Conservation (phyloP, 2,329 filamentous ascomycete genomes). For the Torrubiellomyces zombiae region DNA sequence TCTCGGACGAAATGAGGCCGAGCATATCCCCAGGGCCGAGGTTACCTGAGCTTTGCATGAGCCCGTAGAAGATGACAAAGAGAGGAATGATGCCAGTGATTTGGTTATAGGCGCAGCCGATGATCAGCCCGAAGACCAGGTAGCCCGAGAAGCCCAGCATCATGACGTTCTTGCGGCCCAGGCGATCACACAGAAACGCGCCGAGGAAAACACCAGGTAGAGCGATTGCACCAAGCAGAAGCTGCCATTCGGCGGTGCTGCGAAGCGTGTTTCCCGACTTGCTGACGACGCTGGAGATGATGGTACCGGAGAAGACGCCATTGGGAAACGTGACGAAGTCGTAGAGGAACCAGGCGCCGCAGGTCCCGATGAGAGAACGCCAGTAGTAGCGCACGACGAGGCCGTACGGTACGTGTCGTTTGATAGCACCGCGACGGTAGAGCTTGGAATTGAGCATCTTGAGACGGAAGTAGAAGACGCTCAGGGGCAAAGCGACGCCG, state of each 20-base stretch:
- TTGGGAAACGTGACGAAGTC: constrained; percentile 31
- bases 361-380: constrained; percentile 34
- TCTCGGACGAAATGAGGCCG: constrained; percentile 31
- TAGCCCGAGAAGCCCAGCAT: constrained; percentile 33
- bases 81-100: constrained; percentile 31
- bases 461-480: constrained; percentile 38
- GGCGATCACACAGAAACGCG: constrained; percentile 26
- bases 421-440: constrained; percentile 35
- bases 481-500: constrained; percentile 30
- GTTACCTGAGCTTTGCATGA: constrained; percentile 32
- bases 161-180: constrained; percentile 32
- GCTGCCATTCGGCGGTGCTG: constrained; percentile 29
- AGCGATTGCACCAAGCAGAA: constrained; percentile 25
- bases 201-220: constrained; percentile 33
- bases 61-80: constrained; percentile 34
- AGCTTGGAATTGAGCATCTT: constrained; percentile 34
- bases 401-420: constrained; percentile 29
- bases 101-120: constrained; percentile 28
- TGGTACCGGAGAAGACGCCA: constrained; percentile 26
- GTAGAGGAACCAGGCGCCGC: constrained; percentile 38
- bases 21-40: constrained; percentile 34
- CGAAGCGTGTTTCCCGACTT: constrained; percentile 18
- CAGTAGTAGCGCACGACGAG: constrained; percentile 36
- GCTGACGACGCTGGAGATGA: constrained; percentile 20
- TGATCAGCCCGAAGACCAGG: constrained; percentile 32